Base-by-base conservation (phyloP, 768 basidiomycete species). In the Hydnum rufescens region DNA sequence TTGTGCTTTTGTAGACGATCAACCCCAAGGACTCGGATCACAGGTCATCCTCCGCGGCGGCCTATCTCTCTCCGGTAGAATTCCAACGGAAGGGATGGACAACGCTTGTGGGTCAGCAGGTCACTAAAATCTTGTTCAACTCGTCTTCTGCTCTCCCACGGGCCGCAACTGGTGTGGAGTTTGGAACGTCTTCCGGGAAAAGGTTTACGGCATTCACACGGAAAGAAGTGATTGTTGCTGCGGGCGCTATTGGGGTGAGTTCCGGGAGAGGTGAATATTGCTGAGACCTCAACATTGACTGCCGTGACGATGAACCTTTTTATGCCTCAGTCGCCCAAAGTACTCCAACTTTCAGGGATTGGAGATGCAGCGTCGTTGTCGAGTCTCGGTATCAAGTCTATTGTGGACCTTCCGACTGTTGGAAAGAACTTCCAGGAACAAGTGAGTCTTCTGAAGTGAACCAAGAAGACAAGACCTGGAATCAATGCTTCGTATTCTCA, bases 61-160 rank as follows among this genome's bases (percentile, higher is more conserved):
- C 76, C 0, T 78, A 77, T 56, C 65, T 74, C 26, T 70, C 72
- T 0, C 76, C 76, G 8, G 71, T 76, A 4, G 71, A 76, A 58
- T 62, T 54, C 34, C 53, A 57, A 25, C 65, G 74, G 31, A 66
- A 66, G 0, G 74, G 73, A 56, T 74, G 73, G 72, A 60, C 73
- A 25, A 71, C 72, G 3, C 63, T 78, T 8, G 67, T 65, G 1
- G 53, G 56, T 6, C 60, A 61, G 19, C 54, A 55, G 42, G 54
- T 53, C 23, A 32, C 39, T 5, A 54, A 32, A 18, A 31, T 54
- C 34, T 22, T 55, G 5, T 55, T 32, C 49, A 13, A 13, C 13
- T 28, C 44, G 26, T 13, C 44, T 28, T 13, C 44, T 13, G 8
- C 44, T 28, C 44, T 47, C 13, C 44, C 25, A 16, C 30, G 30